Conservation (phyloP, 2,329 filamentous ascomycete genomes). For the Claviceps purpurea region DNA sequence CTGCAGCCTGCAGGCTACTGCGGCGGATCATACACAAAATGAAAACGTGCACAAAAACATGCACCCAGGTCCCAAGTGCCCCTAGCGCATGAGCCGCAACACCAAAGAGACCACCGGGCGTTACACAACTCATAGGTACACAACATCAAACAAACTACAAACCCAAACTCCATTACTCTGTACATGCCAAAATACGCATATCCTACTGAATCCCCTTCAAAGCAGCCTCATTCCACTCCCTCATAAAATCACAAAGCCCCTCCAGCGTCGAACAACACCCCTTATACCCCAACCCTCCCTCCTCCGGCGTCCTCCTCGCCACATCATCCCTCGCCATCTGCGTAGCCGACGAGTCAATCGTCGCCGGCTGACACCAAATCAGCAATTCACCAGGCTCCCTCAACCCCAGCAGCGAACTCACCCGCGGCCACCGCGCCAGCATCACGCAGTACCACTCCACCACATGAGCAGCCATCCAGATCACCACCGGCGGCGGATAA, state of each 20-base stretch:
- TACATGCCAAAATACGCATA: neutral
- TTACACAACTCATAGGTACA: no score
- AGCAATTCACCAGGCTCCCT: conserved; percentile 22
- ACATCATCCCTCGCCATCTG: conserved; percentile 23
- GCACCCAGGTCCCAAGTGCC: no score
- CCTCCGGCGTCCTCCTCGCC: conserved; percentile 22
- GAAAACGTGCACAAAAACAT: no score
- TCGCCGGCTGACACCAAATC: conserved; percentile 26
- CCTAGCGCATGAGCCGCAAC: no score
- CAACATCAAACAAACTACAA: no score
- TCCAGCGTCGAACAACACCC: conserved; percentile 25
- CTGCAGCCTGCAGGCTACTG: no score
- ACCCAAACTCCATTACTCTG: neutral
- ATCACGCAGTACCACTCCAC: conserved; percentile 11
- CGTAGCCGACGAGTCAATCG: conserved; percentile 23
- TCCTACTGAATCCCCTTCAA: neutral
- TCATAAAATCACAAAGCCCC: conserved; percentile 26
- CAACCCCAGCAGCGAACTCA: conserved; percentile 13
- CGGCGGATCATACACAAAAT: no score
- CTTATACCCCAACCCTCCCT: conserved; percentile 29
- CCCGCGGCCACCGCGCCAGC: conserved; percentile 7
- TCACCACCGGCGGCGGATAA: conserved; percentile 21
- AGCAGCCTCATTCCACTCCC: conserved; percentile 23
- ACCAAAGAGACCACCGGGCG: no score
- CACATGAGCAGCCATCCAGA: conserved; percentile 18